Conservation (phyloP, 495 filamentous ascomycete species). For the Chaetomidium leptoderma region DNA sequence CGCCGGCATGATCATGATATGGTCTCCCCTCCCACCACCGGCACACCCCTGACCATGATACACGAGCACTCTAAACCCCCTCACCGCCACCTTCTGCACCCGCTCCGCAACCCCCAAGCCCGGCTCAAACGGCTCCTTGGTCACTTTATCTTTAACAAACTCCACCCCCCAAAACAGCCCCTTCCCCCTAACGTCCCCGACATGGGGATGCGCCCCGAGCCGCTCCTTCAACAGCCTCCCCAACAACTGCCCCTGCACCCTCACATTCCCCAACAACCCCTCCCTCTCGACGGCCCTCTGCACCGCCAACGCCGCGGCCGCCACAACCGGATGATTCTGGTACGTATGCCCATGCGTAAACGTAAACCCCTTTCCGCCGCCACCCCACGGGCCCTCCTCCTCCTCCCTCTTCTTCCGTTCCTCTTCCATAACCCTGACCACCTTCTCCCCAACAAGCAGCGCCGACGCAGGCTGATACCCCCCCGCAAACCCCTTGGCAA, state of each 20-base stretch:
- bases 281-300: slow-evolving; percentile 51
- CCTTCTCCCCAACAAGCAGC: slow-evolving; percentile 16
- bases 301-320: slow-evolving; percentile 52
- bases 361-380: slow-evolving; percentile 45
- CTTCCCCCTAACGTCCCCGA: slow-evolving; percentile 61
- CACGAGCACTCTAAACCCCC: slow-evolving; percentile 54
- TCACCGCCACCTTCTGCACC: slow-evolving; percentile 51
- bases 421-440: slow-evolving; percentile 50
- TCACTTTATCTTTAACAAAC: slow-evolving; percentile 48
- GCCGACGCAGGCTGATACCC: slow-evolving; percentile 39
- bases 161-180: slow-evolving; percentile 61
- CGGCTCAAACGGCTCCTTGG: slow-evolving; percentile 49
- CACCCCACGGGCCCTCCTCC: too few relatives aligned
- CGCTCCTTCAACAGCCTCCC: slow-evolving; percentile 38
- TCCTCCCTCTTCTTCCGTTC: too few relatives aligned
- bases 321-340: slow-evolving; percentile 55
- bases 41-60: slow-evolving; percentile 65
- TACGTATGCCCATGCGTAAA: slow-evolving; percentile 58
- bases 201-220: slow-evolving; percentile 47
- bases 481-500: slow-evolving; percentile 61
- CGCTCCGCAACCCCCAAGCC: slow-evolving; percentile 36
- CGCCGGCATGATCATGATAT: slow-evolving; percentile 57
- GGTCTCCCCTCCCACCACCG: slow-evolving; percentile 63
- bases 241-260: slow-evolving; percentile 46
- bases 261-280: slow-evolving; percentile 48